These are phyloP conservation scores for Prunella vulgaris DNA, from an alignment of 257 asterid genomes.

Conservation along the genomic window DNA sequence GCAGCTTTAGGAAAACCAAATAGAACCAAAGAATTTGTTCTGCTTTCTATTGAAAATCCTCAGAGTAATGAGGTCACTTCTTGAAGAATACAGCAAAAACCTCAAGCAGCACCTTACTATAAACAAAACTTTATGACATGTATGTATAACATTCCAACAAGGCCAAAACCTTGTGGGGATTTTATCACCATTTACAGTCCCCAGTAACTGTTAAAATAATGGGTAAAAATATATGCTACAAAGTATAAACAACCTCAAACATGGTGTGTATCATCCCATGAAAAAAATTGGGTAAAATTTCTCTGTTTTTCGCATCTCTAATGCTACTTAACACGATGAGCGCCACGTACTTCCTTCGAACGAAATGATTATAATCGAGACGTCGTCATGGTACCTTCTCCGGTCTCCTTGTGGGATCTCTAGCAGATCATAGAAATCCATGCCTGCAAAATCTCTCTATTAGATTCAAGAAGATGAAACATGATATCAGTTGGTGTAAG, in stretches of 20 bases:
- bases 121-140: slow-evolving; percentile 17
- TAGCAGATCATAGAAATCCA: slow-evolving; percentile 76
- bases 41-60: not conserved
- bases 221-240: slow-evolving; percentile 28
- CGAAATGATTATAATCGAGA: slow-evolving; percentile 75
- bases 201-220: slow-evolving; percentile 14
- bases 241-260: slow-evolving; percentile 10
- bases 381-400: slow-evolving; percentile 84
- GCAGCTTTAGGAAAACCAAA: not conserved
- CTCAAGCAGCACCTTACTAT: slow-evolving; percentile 13
- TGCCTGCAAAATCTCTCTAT: slow-evolving; percentile 34
- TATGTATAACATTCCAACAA: slow-evolving; percentile 12
- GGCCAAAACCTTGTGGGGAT: slow-evolving; percentile 11
- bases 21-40: slow-evolving; percentile 28
- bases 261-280: not conserved
- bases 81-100: slow-evolving; percentile 23
- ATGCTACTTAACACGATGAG: slow-evolving; percentile 40
- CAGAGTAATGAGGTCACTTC: not conserved
- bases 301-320: slow-evolving; percentile 18
- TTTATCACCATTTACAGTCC: slow-evolving; percentile 37
- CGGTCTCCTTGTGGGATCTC: slow-evolving; percentile 95
- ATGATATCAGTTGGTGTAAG: not conserved
- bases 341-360: slow-evolving; percentile 86
- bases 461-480: not conserved
- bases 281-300: slow-evolving; percentile 6